Base-by-base conservation (phyloP, 257 asterid genomes). In the Capsicum pubescens region DNA sequence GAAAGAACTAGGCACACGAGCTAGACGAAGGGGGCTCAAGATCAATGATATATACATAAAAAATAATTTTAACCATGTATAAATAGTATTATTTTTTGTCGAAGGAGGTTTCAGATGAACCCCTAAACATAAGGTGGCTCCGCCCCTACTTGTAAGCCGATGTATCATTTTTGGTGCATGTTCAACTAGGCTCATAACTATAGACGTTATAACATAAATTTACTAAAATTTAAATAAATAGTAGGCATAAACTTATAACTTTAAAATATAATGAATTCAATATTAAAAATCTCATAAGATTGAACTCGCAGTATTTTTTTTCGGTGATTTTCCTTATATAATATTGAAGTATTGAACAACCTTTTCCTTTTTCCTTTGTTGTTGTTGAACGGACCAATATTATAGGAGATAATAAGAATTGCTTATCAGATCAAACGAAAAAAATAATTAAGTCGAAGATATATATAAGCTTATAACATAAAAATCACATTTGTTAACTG, bases 91-190 rank as follows among this genome's bases (percentile, higher is more conserved):
- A 26, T 26, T 26, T 26, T 26, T 26, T 2, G 32, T 26, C 32
- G 32, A 26, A 26, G 32, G 32, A 26, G 32, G 32, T 26, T 26
- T 26, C 2, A 26, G 32, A 26, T 26, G 32, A 26, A 26, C 32
- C n/a, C n/a, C n/a, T n/a, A n/a, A n/a, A n/a, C n/a, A n/a, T n/a
- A n/a, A 26, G 32, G 32, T 26, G 32, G 32, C 32, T 26, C 32
- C 32, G 32, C 8, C 26, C 44, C 57, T 70, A 70, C 13, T 70
- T 70, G 16, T 9, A 9, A 61, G 15, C 68, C 0, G 36, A 61
- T 61, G 1, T 21, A 61, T 2, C 5, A 52, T 52, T 52, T 0
- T 10, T 1, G 8, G 0, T 19, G 8, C 6, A 0, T 0, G 0
- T 17, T 59, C 13, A 59, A 59, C 9, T 59, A 4, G 8, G 17